These are phyloP conservation scores for Paecilomyces sp. DNA, from an alignment of 2,329 filamentous ascomycete genomes.

Conservation along the genomic window DNA sequence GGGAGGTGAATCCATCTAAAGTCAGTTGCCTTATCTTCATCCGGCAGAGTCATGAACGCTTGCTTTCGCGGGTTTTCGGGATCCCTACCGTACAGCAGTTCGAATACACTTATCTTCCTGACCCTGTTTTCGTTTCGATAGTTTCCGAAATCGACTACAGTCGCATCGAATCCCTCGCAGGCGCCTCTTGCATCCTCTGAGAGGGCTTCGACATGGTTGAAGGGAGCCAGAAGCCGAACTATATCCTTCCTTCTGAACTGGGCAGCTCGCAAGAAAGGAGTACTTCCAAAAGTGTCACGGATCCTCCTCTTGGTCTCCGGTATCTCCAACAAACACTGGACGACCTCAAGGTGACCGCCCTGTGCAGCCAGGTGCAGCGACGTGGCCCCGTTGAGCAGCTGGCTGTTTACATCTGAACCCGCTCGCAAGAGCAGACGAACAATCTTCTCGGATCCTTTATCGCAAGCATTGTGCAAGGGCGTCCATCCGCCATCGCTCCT, in stretches of 20 bases:
- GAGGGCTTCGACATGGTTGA: slow-evolving; percentile 28
- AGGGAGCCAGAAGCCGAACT: slow-evolving; percentile 27
- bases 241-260: slow-evolving; percentile 32
- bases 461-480: slow-evolving; percentile 47
- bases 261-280: slow-evolving; percentile 33
- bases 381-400: slow-evolving; percentile 31
- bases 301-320: slow-evolving; percentile 23
- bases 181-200: slow-evolving; percentile 36
- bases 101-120: slow-evolving; percentile 42
- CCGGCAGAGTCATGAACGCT: slow-evolving; percentile 40
- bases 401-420: slow-evolving; percentile 30
- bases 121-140: slow-evolving; percentile 38
- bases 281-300: slow-evolving; percentile 33
- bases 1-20: slow-evolving; percentile 50
- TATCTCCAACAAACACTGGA: slow-evolving; percentile 26
- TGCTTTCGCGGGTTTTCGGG: slow-evolving; percentile 38
- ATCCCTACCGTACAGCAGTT: slow-evolving; percentile 47
- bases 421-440: slow-evolving; percentile 36
- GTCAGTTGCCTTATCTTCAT: slow-evolving; percentile 40
- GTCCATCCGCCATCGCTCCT: slow-evolving; percentile 47
- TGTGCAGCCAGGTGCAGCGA: slow-evolving; percentile 34
- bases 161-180: slow-evolving; percentile 45
- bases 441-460: slow-evolving; percentile 40
- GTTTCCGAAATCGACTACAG: slow-evolving; percentile 47
- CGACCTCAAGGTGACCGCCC: slow-evolving; percentile 29